Base-by-base conservation (phyloP, 192 early-diverging fungal species). In the Mortierella claussenii region DNA sequence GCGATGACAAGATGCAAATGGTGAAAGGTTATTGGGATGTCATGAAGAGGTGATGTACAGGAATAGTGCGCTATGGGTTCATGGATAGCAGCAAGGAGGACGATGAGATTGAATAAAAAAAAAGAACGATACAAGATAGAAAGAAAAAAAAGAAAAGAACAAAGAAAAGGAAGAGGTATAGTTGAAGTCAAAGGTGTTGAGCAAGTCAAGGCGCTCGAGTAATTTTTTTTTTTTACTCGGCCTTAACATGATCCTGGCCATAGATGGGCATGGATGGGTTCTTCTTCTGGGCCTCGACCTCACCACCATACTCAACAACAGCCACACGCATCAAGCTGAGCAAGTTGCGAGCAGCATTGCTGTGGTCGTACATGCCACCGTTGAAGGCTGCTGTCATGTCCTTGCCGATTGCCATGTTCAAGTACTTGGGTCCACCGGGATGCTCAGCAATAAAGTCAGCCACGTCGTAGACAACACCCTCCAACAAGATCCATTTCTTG, bases 371-470 rank as follows among this genome's bases (percentile, higher is more conserved):
- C 57, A 97, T 87, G 59, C 92, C 94, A 43, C 97, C 97, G 68
- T 97, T 97, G 87, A 97, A 96, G 6, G 92, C 85, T 18, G 83
- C 84, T n/a, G 96, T 95, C 84, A 93, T 90, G 69, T 98, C 94
- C 78, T 92, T 90, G 79, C 97, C 97, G 36, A 96, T 78, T 26
- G 79, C 87, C 65, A 86, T 81, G 51, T 86, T 87, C 68, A 98
- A 68, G 63, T 94, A 91, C 37, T 89, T 85, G 40, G 79, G 75
- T 65, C 96, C 96, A 69, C 96, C 97, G 20, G 96, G 96, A 76
- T 98, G 96, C 63, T 96, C 90, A 56, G 91, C 76, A 61, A 94
- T 88, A 74, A 98, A 98, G 33, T 90, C 76, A 37, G 86, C 80
- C 45, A 98, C 90, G 78, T 97, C 91, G 74, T 97, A 93, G 63